Evolutionary conservation across 1,139 yeast species (phyloP), one percentile per base, ranked within the genome.

Genomic region (Meyerozyma athensensis): DNA sequence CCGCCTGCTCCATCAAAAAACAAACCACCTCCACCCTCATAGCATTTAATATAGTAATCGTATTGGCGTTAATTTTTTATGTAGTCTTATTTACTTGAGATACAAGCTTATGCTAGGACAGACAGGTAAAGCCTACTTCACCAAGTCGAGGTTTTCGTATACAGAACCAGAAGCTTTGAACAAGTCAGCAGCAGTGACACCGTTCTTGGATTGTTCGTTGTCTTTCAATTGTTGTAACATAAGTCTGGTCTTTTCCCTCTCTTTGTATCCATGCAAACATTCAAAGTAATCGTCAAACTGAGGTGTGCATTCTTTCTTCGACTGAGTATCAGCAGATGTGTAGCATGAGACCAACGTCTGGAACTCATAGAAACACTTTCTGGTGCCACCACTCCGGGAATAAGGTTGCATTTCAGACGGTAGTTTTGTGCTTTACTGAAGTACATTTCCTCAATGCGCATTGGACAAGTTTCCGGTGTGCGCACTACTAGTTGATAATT

Each of bases 291-390:
- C 76, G 45, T 70, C 75, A 45, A 62, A 69, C 36, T 58, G 59
- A 21, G 75, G 75, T 24, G 63, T 59, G 50, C 76, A 70, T 49
- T 61, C 68, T 53, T 67, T 68, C 44, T 63, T 65, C 41, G 64
- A 41, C 30, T 57, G 53, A 34, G 74, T 70, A 38, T 69, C 75
- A 12, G 73, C 74, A 12, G 74, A 64, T 3, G 75, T 69, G 59
- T 61, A 65, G 50, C 76, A 70, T 17, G 71, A 70, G 40, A 63
- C 63, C 43, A 68, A 61, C 14, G 70, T 59, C 54, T 70, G 76
- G 57, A 68, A 70, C 48, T 70, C 76, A 53, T 69, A 70, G 52
- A 68, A 70, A 50, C 76, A 70, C 59, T 59, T 68, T 59, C 74
- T 68, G 45, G 76, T 70, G 40, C 74, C 76, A 28, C 75, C 75